phyloP scores from a whole-genome alignment of 495 filamentous ascomycete genomes.

The Daldinia grandis region DNA sequence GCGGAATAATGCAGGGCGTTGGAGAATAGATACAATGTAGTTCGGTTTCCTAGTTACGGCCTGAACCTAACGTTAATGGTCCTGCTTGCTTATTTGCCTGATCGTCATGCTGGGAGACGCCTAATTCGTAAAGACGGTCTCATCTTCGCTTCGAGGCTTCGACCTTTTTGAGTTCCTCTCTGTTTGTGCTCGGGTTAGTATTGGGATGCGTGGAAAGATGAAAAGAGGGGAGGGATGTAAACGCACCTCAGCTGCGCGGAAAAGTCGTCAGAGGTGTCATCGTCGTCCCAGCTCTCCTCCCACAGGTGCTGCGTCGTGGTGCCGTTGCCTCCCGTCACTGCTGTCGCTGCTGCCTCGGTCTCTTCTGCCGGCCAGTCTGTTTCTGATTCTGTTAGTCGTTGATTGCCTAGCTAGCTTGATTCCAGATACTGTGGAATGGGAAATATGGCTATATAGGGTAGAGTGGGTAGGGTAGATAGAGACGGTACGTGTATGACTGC shows the following conservation, averaged over 20 bases:
- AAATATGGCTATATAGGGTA: neutral
- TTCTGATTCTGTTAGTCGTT: neutral
- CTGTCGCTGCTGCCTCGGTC: slow-evolving; percentile 70
- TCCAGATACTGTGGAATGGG: neutral
- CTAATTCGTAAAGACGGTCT: neutral
- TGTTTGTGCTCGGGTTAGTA: slow-evolving; percentile 51
- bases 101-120: neutral
- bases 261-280: slow-evolving; percentile 97
- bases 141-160: slow-evolving; percentile 70
- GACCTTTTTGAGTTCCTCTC: slow-evolving; percentile 94
- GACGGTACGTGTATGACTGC: neutral
- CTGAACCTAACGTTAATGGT: neutral
- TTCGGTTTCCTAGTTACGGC: neutral
- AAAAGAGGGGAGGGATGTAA: neutral
- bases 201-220: neutral
- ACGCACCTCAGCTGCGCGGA: slow-evolving; percentile 92
- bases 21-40: slow-evolving; percentile 21
- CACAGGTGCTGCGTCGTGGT: slow-evolving; percentile 79
- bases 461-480: neutral
- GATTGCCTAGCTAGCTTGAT: neutral
- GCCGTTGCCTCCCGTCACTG: slow-evolving; percentile 48
- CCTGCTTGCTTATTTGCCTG: neutral
- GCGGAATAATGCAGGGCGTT: neutral
- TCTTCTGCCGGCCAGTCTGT: slow-evolving; percentile 90
- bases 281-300: slow-evolving; percentile 99